Evolutionary conservation across 2,329 filamentous ascomycete species (phyloP).

Genomic region (Cladophialophora immunda): DNA sequence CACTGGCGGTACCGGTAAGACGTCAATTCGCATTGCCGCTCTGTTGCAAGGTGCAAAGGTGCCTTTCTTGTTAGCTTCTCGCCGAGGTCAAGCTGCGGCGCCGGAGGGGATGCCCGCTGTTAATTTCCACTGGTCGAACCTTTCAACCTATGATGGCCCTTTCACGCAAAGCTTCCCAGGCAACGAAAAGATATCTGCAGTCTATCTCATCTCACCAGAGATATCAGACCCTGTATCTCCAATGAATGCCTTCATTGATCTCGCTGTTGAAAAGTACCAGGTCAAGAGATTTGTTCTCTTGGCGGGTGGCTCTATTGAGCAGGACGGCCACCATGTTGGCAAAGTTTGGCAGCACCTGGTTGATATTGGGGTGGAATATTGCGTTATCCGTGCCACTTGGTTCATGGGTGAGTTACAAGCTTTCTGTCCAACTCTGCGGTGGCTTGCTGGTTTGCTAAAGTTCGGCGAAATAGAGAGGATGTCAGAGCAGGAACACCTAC

Average conservation of each 20-base stretch:
- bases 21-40: neutral
- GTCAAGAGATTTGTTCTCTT: conserved; percentile 6
- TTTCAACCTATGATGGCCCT: conserved; percentile 5
- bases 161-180: neutral
- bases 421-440: neutral
- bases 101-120: neutral
- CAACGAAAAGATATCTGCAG: neutral
- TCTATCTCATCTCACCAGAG: conserved; percentile 10
- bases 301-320: neutral
- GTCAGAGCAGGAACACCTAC: neutral
- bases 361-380: conserved; percentile 9
- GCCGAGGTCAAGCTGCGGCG: conserved; percentile 2
- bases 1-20: conserved; percentile 11
- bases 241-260: conserved; percentile 20
- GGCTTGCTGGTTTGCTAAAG: neutral
- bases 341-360: conserved; percentile 12
- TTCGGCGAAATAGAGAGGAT: conserved; percentile 17
- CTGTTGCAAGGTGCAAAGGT: conserved; percentile 10
- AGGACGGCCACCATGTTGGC: conserved; percentile 4
- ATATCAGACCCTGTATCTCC: neutral
- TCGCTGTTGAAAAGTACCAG: conserved; percentile 5
- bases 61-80: conserved; percentile 5
- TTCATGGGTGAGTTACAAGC: conserved; percentile 12
- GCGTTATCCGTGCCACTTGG: conserved; percentile 10
- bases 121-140: conserved; percentile 9